Base-by-base conservation (phyloP, 768 basidiomycete species). In the Chiua virens region DNA sequence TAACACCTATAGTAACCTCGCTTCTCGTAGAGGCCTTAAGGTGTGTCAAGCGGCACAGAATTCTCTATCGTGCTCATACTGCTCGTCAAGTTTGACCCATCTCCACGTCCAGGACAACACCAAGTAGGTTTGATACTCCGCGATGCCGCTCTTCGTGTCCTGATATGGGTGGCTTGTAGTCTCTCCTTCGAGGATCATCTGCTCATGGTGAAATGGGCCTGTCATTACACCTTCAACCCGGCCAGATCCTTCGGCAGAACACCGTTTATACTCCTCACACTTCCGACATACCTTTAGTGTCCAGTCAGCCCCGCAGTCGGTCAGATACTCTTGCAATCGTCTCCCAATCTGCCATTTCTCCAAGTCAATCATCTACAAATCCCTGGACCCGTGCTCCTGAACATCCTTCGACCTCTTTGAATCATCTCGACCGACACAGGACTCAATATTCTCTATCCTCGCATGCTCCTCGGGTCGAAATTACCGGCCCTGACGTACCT, bases 181-280 rank as follows among this genome's bases (percentile, higher is more conserved):
- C 54, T 38, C n/a, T 39, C 38, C 18, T 45, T 27, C 45, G 23
- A 17, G 23, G 39, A 5, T 53, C 53, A 15, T 49, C 30, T 14
- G 2, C 42, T 22, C 32, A 39, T 15, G 39, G 3, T 30, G 50
- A 56, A 36, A n/a, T 32, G 5, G 77, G 74, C n/a, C 68, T 77
- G 35, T 75, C 79, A 28, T 63, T 82, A 22, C 79, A 78, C 50
- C 70, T 84, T 20, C 67, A 71, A 7, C 82, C 82, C 14, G 83
- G 82, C 13, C 80, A 84, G 65, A 69, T 84, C 34, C 71, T 82
- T 25, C 80, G 76, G n/a, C 73, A 68, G n/a, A 52, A 54, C 21
- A 38, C 57, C 27, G 44, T 58, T 9, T 66, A 63, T 42, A 13
- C 47, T 2, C 43, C 54, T 11, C 49, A 42, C 28, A 4, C 30